Conservation (phyloP, 2,329 filamentous ascomycete species). For the Aureobasidium musti region DNA sequence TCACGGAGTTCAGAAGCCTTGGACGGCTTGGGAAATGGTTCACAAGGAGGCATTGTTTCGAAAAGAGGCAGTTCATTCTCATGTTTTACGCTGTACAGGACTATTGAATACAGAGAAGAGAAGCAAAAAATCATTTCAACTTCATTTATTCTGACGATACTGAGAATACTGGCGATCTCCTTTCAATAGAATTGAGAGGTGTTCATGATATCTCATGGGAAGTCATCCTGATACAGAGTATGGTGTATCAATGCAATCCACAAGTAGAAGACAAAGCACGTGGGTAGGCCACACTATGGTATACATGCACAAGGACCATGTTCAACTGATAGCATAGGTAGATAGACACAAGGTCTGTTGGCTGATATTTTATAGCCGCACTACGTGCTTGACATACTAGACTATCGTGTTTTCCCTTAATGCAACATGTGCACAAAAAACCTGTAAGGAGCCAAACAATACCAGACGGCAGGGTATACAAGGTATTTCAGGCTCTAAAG, state of each 20-base stretch:
- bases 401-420: not conserved
- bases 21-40: conserved; percentile 27
- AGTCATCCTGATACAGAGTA: too few species aligned
- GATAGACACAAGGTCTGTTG: not conserved
- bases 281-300: not conserved
- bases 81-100: conserved; percentile 29
- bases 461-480: not conserved
- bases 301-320: not conserved
- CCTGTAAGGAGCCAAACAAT: not conserved
- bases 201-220: too few species aligned
- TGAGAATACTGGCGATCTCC: too few species aligned
- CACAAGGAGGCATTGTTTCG: conserved; percentile 24
- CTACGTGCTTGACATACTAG: not conserved
- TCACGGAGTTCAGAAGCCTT: conserved; percentile 25
- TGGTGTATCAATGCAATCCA: not conserved
- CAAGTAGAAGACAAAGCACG: not conserved
- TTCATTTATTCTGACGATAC: not conserved
- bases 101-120: conserved; percentile 19
- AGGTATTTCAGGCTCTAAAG: not conserved
- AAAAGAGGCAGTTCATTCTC: conserved; percentile 27
- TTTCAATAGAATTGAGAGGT: too few species aligned
- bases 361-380: not conserved
- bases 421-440: not conserved
- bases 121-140: conserved; percentile 26
- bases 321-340: not conserved